Evolutionary conservation across 1,284 basidiomycete genomes (phyloP).

Genomic region (Pseudozyma pruni): DNA sequence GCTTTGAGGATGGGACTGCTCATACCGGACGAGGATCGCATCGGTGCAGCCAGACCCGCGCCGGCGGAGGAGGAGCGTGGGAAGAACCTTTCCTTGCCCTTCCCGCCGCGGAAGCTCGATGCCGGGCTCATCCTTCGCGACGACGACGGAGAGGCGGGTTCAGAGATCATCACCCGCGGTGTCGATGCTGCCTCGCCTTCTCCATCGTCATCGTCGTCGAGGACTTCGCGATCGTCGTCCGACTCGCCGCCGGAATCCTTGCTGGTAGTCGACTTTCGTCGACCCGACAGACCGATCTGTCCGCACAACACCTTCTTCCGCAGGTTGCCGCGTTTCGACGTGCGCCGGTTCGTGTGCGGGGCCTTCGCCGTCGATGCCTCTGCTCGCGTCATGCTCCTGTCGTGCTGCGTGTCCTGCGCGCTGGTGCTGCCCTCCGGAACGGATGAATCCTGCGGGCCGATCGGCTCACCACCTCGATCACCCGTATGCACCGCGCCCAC

Average conservation of each 20-base stretch:
- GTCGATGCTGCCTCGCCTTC: conserved; percentile 9
- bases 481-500: conserved; percentile 12
- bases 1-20: conserved; percentile 28
- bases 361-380: not conserved
- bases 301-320: conserved; percentile 45
- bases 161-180: conserved; percentile 43
- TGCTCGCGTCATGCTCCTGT: not conserved
- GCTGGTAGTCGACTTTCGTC: conserved; percentile 6
- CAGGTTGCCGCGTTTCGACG: conserved; percentile 26
- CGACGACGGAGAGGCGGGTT: conserved; percentile 18
- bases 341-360: conserved; percentile 3
- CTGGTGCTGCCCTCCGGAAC: conserved; percentile 33
- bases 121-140: conserved; percentile 18
- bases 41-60: conserved; percentile 29
- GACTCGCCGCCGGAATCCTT: conserved; percentile 5
- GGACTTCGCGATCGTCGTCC: conserved; percentile 18
- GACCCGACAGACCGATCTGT: conserved; percentile 36
- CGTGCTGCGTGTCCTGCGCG: conserved; percentile 27
- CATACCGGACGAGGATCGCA: conserved; percentile 8
- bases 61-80: conserved; percentile 45
- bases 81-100: conserved; percentile 37
- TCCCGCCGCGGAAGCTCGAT: conserved; percentile 15
- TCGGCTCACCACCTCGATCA: conserved; percentile 11
- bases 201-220: conserved; percentile 2
- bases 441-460: conserved; percentile 27